These are phyloP conservation scores for Takashimella tepidaria DNA, from an alignment of 1,284 basidiomycete genomes.

Conservation along the genomic window DNA sequence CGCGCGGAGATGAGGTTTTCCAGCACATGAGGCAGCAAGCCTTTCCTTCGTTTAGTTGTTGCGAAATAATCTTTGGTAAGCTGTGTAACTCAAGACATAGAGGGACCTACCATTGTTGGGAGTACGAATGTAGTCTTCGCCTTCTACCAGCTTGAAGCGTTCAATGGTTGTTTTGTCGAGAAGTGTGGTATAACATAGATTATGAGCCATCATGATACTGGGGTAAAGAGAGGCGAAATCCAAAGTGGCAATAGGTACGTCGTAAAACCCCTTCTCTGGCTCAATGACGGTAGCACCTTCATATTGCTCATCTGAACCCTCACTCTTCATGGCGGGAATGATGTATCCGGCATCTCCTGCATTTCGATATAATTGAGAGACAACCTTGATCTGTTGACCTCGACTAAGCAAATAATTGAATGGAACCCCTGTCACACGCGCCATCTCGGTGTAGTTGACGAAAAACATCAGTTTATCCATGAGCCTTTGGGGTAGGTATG, in stretches of 20 bases:
- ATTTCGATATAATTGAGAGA: constrained; percentile 85
- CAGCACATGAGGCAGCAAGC: constrained; percentile 80
- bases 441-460: constrained; percentile 93
- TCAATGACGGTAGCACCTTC: constrained; percentile 97
- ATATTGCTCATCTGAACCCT: constrained; percentile 89
- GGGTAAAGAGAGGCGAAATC: constrained; percentile 97
- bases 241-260: constrained; percentile 87
- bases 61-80: constrained; percentile 69
- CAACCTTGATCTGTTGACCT: constrained; percentile 92
- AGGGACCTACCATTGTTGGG: constrained; percentile 80
- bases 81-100: neutral
- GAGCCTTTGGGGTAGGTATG: constrained; percentile 86
- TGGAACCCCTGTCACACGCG: constrained; percentile 93
- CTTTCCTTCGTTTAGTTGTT: constrained; percentile 67
- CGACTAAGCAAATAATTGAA: constrained; percentile 88
- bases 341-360: constrained; percentile 84
- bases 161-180: constrained; percentile 73
- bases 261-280: constrained; percentile 87
- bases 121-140: constrained; percentile 67
- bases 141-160: constrained; percentile 67
- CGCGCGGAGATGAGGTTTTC: constrained; percentile 87
- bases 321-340: constrained; percentile 72
- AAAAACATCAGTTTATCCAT: constrained; percentile 97
- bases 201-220: constrained; percentile 99
- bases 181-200: constrained; percentile 90